These are phyloP conservation scores for Aphanomyces astaci DNA, from an alignment of 352 stramenopile species.

Conservation along the genomic window DNA sequence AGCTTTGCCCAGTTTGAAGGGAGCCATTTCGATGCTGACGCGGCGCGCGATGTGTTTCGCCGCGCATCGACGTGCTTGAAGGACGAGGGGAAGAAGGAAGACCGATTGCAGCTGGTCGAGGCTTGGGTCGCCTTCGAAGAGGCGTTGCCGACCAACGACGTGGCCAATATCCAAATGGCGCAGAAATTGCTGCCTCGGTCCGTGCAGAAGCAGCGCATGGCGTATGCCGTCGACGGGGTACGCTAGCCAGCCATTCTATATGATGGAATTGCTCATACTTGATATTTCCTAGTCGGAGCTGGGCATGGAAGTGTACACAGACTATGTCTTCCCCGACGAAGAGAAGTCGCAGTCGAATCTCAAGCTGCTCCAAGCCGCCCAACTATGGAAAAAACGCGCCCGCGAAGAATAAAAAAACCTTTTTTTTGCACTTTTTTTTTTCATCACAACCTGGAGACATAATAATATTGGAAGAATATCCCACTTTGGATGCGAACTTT, in stretches of 20 bases:
- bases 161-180: slow-evolving; percentile 65
- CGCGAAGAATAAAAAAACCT: slow-evolving; percentile 13
- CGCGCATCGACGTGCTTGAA: slow-evolving; percentile 90
- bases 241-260: slow-evolving; percentile 24
- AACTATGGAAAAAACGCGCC: slow-evolving; percentile 91
- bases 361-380: slow-evolving; percentile 96
- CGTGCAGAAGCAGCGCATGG: slow-evolving; percentile 95
- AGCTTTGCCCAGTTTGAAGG: slow-evolving; percentile 87
- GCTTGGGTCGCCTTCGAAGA: slow-evolving; percentile 94
- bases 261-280: too few species aligned
- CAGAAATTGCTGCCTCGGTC: slow-evolving; percentile 90
- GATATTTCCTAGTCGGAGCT: slow-evolving; percentile 80
- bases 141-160: slow-evolving; percentile 31
- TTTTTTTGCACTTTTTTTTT: too few species aligned
- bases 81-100: slow-evolving; percentile 86
- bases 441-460: too few species aligned
- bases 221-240: slow-evolving; percentile 85
- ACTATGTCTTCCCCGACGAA: slow-evolving; percentile 99
- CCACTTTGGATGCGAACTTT: too few species aligned
- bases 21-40: slow-evolving; percentile 35
- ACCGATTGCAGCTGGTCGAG: slow-evolving; percentile 95
- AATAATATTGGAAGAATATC: background rate
- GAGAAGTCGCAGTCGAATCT: slow-evolving; percentile 91
- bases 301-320: slow-evolving; percentile 97
- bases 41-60: slow-evolving; percentile 85